phyloP scores from a whole-genome alignment of 2,329 filamentous ascomycete species.

The Alternaria triticimaculans region DNA sequence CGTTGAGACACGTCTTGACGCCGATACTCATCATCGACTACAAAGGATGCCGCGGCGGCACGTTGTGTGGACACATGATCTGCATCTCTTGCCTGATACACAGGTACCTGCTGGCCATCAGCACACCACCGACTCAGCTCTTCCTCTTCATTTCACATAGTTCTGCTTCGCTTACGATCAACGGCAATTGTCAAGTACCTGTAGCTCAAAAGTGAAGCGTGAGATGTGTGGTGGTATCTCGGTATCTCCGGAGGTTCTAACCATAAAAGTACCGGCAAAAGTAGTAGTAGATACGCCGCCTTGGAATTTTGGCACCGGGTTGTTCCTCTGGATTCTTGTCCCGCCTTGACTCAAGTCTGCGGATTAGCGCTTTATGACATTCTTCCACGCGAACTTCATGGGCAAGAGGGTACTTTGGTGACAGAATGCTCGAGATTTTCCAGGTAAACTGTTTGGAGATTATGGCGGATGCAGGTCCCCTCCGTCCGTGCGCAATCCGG shows the following conservation, averaged over 20 bases:
- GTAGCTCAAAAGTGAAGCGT: constrained; percentile 4
- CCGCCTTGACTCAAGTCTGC: neutral
- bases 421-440: neutral
- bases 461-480: constrained; percentile 27
- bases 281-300: constrained; percentile 5
- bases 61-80: neutral
- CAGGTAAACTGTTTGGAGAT: constrained; percentile 6
- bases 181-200: neutral
- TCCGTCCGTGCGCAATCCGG: constrained; percentile 18
- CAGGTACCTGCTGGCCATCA: neutral
- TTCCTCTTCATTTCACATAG: neutral
- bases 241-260: constrained; percentile 18
- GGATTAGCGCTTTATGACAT: constrained; percentile 1
- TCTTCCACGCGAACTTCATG: constrained; percentile 7
- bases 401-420: neutral
- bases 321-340: constrained; percentile 5
- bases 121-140: neutral
- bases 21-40: constrained; percentile 5
- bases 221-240: constrained; percentile 9
- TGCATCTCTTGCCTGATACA: neutral
- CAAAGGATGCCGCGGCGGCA: constrained; percentile 1
- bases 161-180: constrained; percentile 3
- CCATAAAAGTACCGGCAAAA: constrained; percentile 14
- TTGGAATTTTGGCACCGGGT: constrained; percentile 1
- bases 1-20: neutral